Evolutionary conservation across 83 land plant species (phyloP), one percentile per base, ranked within the genome.

Genomic region (Picea abies): DNA sequence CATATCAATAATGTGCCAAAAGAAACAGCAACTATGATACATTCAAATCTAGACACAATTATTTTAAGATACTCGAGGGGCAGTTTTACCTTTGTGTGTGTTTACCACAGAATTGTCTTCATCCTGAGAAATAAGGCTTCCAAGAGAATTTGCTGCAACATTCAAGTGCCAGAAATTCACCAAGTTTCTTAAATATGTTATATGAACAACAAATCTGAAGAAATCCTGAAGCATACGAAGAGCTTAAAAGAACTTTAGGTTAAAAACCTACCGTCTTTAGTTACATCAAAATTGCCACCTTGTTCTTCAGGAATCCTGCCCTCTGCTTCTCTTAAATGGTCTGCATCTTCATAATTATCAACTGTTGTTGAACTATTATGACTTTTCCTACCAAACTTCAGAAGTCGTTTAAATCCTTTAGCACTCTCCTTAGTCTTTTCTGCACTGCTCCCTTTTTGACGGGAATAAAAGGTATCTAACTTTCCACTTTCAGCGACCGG

Each of bases 321-420:
- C 14, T 52, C 79, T 49, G 47, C 49, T 22, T 47, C 60, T 76
- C 60, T 76, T 49, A 76, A 5, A 44, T n/a, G 79, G n/a, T 76
- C 25, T 56, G 60, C 61, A 56, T 76, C 79, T 76, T 56, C 80
- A 78, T 60, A 17, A 78, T 32, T 78, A 19, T 22, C 64, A 58
- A 64, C 23, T 78, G 63, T 78, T 26, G 63, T 60, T 60, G 64
- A 23, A 26, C 37, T 78, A 68, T 63, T 63, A 63, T 83, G 85
- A 41, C 82, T 87, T 69, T 89, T 93, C 73, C 83, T 89, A 25
- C 91, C 95, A 85, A 93, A 91, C 84, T 89, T 93, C 86, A 89
- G 68, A 16, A 93, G 84, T 61, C 87, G 82, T 60, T 84, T 87
- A 60, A 93, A 85, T 26, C 93, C 91, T 85, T 89, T 93, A 12